Percentiles rank a stretch among this genome's conserved stretches.
Conservation (phyloP, 805 yeast species). For the Geotrichum ghanense region DNA sequence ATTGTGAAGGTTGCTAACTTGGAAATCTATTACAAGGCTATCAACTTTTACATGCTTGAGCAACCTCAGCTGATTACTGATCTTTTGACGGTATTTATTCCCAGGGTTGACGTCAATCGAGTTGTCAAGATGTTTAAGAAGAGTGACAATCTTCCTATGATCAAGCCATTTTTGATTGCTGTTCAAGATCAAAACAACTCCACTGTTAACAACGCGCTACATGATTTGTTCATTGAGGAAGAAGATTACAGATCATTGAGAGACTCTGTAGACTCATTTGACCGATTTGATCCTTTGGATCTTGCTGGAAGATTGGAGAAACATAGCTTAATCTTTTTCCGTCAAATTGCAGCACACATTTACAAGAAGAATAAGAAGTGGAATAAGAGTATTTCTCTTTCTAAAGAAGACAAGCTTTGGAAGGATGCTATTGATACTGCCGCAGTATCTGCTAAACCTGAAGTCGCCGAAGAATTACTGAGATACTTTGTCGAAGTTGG, state of each 20-base stretch:
- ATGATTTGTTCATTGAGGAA: conserved; percentile 89
- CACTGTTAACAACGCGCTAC: conserved; percentile 90
- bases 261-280: conserved; percentile 78
- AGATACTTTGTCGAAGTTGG: conserved; percentile 94
- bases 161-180: conserved; percentile 87
- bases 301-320: conserved; percentile 88
- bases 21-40: conserved; percentile 95
- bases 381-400: conserved; percentile 75
- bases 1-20: conserved; percentile 89
- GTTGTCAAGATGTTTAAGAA: conserved; percentile 90
- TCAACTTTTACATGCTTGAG: conserved; percentile 84
- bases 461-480: conserved; percentile 80
- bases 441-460: conserved; percentile 61
- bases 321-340: conserved; percentile 82
- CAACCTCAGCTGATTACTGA: conserved; percentile 88
- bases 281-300: conserved; percentile 84
- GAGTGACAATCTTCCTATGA: conserved; percentile 91
- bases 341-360: conserved; percentile 90
- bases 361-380: conserved; percentile 93
- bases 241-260: conserved; percentile 87
- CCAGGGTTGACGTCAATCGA: conserved; percentile 88
- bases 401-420: conserved; percentile 91
- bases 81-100: conserved; percentile 67
- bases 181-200: conserved; percentile 85
- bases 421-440: conserved; percentile 89